phyloP scores from a whole-genome alignment of 1,284 basidiomycete species.

The Lentinus polychrous region DNA sequence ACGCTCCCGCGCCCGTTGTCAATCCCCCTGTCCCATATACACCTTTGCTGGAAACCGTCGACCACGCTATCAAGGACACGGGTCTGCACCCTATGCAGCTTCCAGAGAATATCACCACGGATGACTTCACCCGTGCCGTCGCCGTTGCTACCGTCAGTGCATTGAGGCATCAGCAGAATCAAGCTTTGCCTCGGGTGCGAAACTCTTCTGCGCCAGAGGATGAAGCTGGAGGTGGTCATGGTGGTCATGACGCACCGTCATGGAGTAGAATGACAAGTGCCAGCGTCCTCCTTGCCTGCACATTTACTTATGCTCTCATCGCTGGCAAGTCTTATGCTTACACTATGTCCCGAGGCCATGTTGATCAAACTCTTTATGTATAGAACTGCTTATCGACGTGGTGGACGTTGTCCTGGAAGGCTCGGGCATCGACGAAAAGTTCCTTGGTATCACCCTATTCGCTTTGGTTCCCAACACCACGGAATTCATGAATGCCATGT shows the following conservation, averaged over 20 bases:
- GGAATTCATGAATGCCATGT: slow-evolving; percentile 99
- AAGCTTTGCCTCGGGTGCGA: slow-evolving; percentile 39
- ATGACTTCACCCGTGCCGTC: slow-evolving; percentile 87
- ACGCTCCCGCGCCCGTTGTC: slow-evolving; percentile 37
- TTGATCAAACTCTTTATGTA: not conserved
- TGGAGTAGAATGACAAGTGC: slow-evolving; percentile 88
- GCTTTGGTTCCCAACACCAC: slow-evolving; percentile 98
- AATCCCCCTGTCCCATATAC: slow-evolving; percentile 35
- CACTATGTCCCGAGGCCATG: not conserved
- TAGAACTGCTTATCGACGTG: slow-evolving; percentile 91
- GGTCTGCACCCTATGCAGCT: slow-evolving; percentile 50
- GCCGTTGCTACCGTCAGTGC: slow-evolving; percentile 88
- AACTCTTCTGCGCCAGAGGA: slow-evolving; percentile 25
- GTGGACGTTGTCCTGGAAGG: slow-evolving; percentile 92
- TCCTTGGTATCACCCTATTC: slow-evolving; percentile 94
- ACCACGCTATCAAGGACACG: slow-evolving; percentile 62
- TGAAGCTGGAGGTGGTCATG: slow-evolving; percentile 51
- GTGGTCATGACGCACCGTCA: slow-evolving; percentile 92
- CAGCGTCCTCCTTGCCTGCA: slow-evolving; percentile 84
- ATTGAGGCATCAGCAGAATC: slow-evolving; percentile 65
- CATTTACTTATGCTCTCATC: slow-evolving; percentile 91
- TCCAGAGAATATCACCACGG: slow-evolving; percentile 66
- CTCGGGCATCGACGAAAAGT: slow-evolving; percentile 96
- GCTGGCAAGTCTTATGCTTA: slow-evolving; percentile 80
- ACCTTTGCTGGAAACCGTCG: slow-evolving; percentile 74